These are phyloP conservation scores for Dissophora globulifera DNA, from an alignment of 192 early-diverging fungal species.

Conservation along the genomic window DNA sequence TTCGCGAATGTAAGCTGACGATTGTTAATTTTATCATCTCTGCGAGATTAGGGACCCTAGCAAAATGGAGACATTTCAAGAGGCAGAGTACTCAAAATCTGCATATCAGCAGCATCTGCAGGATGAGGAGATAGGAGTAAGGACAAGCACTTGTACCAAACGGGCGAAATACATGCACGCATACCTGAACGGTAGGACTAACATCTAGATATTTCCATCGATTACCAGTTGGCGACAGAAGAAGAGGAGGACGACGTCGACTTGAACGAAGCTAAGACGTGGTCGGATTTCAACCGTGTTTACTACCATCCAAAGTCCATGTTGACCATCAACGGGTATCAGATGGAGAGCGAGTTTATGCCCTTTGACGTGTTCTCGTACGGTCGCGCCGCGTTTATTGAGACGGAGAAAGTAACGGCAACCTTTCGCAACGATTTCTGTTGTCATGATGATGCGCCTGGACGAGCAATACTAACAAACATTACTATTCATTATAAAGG, in stretches of 20 bases:
- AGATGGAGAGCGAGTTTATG: slow-evolving; percentile 55
- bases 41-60: slow-evolving; percentile 31
- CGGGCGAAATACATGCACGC: too few species aligned
- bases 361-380: slow-evolving; percentile 65
- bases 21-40: too few species aligned
- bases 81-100: slow-evolving; percentile 23
- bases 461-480: too few species aligned
- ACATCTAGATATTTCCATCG: too few species aligned
- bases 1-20: too few species aligned
- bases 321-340: slow-evolving; percentile 49
- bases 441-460: too few species aligned
- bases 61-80: slow-evolving; percentile 47
- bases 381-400: slow-evolving; percentile 58
- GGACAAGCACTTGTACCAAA: too few species aligned
- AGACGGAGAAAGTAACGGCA: slow-evolving; percentile 58
- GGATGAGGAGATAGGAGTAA: slow-evolving; percentile 41
- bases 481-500: slow-evolving; percentile 22
- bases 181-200: too few species aligned
- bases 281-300: slow-evolving; percentile 86
- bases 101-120: slow-evolving; percentile 43
- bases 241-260: slow-evolving; percentile 56
- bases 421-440: too few species aligned
- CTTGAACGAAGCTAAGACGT: slow-evolving; percentile 67
- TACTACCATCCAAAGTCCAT: slow-evolving; percentile 80
- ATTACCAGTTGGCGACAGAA: slow-evolving; percentile 29